Evolutionary conservation across 1,139 yeast species (phyloP), one percentile per base, ranked within the genome.

Genomic region (Lizanozyma gosingica): DNA sequence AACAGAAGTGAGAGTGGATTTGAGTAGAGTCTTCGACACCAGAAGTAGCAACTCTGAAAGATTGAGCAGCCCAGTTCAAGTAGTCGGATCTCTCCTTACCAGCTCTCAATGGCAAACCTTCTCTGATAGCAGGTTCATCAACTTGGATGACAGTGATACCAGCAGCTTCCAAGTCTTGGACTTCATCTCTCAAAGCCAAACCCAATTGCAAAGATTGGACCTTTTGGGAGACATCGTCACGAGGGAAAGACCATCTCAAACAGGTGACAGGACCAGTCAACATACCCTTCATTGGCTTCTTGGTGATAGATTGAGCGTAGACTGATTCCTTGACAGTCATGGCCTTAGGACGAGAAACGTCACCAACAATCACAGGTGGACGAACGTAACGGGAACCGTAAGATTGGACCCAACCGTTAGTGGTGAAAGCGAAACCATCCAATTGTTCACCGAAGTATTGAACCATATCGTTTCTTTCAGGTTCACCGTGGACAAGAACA

Each of bases 171-270:
- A 92, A 86, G 67, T 92, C 98, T 60, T 82, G 77, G 58, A 92
- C 98, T 78, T 92, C 98, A 61, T 92, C 98, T 77, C 98, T 87
- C 64, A 92, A 80, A 57, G 97, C 97, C 62, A 92, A 78, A 65
- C 95, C 95, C 67, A 92, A 84, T 80, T 92, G 98, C 67, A 86
- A 79, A 58, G 97, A 90, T 78, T 92, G 98, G 54, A 81, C 77
- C 77, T 86, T 80, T 74, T 86, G 94, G 52, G 95, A 78, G 56
- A 92, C 84, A 62, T 92, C 98, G 65, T 90, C 94, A 83, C 98
- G 87, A 76, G 98, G 98, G 97, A 92, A 92, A 59, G 98, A 92
- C 98, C 98, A 92, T 83, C 98, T 87, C 68, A 92, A 83, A 73
- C 95, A 87, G 61, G 98, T 92, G 59, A 92, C 94, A 67, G 98